These are phyloP conservation scores for Skeletonema costatum DNA, from an alignment of 108 stramenopile species.

Conservation along the genomic window DNA sequence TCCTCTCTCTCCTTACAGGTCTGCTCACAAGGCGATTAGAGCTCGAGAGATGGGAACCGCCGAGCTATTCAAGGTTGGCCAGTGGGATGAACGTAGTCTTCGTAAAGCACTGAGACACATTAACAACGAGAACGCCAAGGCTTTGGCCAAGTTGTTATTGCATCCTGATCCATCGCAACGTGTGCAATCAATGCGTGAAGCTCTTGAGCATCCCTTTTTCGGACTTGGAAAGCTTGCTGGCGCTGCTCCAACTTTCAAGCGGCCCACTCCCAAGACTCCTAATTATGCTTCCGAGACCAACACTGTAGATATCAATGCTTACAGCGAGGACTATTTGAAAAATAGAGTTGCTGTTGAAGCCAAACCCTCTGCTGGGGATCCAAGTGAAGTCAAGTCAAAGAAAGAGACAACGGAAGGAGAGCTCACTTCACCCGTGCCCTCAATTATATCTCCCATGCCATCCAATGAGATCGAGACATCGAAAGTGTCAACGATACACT, in stretches of 20 bases:
- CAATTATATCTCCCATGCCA: background rate
- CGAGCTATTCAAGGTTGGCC: slow-evolving; percentile 81
- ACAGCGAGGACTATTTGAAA: slow-evolving; percentile 19
- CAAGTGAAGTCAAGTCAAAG: background rate
- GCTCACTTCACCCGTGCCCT: background rate
- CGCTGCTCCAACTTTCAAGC: slow-evolving; percentile 7
- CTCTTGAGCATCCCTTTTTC: slow-evolving; percentile 84
- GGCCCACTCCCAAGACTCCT: background rate
- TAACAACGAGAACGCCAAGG: slow-evolving; percentile 50
- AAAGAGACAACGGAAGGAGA: background rate
- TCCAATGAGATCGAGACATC: background rate
- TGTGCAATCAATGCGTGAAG: slow-evolving; percentile 72
- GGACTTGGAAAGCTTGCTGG: slow-evolving; percentile 26
- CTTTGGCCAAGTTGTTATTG: slow-evolving; percentile 66
- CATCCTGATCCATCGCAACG: slow-evolving; percentile 74
- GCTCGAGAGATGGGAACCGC: slow-evolving; percentile 61
- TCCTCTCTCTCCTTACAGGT: slow-evolving; percentile 76
- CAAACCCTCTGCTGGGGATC: background rate
- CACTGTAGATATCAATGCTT: slow-evolving; percentile 17
- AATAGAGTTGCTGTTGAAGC: background rate
- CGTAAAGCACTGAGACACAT: slow-evolving; percentile 72
- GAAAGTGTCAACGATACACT: background rate
- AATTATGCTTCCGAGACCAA: background rate
- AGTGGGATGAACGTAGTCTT: slow-evolving; percentile 82
- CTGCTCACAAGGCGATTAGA: slow-evolving; percentile 80